Evolutionary conservation across 2,329 filamentous ascomycete species (phyloP), one percentile per base, ranked within the genome.

Genomic region (Nannizziopsis barbatae): DNA sequence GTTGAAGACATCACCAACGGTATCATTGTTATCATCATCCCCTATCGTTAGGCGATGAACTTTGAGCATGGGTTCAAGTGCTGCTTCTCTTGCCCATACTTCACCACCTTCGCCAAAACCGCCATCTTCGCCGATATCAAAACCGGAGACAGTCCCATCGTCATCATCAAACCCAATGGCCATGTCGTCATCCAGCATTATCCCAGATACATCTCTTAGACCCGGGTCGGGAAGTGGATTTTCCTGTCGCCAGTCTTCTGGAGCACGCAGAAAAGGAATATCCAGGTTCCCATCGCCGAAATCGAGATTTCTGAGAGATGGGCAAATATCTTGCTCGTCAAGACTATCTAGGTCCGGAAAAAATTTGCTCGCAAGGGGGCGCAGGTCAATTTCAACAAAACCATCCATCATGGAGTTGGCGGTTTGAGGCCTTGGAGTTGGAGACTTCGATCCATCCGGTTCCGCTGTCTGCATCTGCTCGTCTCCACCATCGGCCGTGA

Each of bases 91-190:
- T 4, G 90, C 92, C 90, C 92, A 98, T 1, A 84, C 86, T 64
- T 98, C 92, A 54, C 92, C 92, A 51, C 92, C 92, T 63, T 96
- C 89, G 20, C 92, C 92, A 62, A 98, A 98, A 10, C 85, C 86
- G 48, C 87, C 78, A 53, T 93, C 84, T 14, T 69, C 71, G 30
- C 66, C 77, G 40, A 83, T 69, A 53, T 86, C 83, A 46, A 86
- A 86, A 41, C 76, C 82, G 38, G 81, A 85, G 33, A 89, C 70
- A 4, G 72, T 69, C 33, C 75, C 77, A 53, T 82, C 76, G 52
- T 88, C 84, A 57, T 89, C 84, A 53, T 88, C 84, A 56, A 94
- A 93, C 9, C 85, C 88, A 48, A 80, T 76, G 12, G 81, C 83
- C 56, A 88, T 88, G 52, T 93, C 87, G 33, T 89, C 88, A 58